Conservation (phyloP, 257 asterid genomes). For the Solanum lignicaule region DNA sequence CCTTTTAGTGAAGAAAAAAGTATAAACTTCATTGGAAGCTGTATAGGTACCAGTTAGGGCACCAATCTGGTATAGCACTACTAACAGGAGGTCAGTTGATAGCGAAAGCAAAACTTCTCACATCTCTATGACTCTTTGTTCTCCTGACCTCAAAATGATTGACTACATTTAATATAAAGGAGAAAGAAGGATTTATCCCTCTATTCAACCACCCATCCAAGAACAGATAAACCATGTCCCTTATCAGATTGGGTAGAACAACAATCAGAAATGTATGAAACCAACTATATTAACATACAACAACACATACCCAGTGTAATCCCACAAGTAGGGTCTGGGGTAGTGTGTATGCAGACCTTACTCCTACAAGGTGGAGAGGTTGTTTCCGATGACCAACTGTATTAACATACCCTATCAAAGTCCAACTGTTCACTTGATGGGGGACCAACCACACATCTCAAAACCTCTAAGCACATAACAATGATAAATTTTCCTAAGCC, state of each 20-base stretch:
- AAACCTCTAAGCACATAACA: background rate
- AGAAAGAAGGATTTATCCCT: background rate
- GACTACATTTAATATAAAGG: background rate
- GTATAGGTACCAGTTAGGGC: no score
- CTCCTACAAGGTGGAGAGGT: background rate
- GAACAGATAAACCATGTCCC: background rate
- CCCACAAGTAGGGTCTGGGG: background rate
- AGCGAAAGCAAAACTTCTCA: no score
- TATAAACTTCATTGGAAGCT: background rate
- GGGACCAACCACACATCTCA: background rate
- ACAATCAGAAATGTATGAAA: background rate
- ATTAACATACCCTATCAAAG: background rate
- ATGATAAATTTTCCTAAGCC: background rate
- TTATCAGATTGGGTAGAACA: background rate
- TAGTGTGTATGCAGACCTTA: no score
- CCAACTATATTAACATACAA: background rate
- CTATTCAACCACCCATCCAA: background rate
- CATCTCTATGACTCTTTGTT: background rate
- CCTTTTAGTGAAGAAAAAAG: background rate
- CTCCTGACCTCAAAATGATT: background rate
- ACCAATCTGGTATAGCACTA: no score
- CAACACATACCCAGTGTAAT: background rate
- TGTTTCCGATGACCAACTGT: background rate
- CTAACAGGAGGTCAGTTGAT: no score
- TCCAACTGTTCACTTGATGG: background rate